A percentile compares a stretch with the other conserved stretches of the same genome.
Conservation (phyloP, 2,329 filamentous ascomycete genomes). For the Cercospora sp. region DNA sequence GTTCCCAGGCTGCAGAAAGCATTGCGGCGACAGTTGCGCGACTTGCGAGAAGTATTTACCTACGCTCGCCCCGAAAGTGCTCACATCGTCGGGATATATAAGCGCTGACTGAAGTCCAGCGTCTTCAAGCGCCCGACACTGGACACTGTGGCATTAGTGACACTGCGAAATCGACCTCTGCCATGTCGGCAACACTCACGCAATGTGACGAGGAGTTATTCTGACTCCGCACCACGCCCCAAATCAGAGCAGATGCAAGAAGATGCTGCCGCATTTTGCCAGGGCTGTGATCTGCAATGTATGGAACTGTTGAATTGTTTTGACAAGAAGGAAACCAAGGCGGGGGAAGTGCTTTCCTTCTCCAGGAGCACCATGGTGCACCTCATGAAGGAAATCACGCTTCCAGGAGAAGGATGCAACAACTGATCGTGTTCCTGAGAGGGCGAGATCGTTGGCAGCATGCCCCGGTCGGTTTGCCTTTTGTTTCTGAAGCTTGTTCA, state of each 20-base stretch:
- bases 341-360: background rate
- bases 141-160: background rate
- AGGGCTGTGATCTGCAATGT: background rate
- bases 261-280: background rate
- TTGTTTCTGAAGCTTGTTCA: background rate
- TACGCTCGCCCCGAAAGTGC: constrained; percentile 11
- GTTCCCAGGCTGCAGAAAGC: constrained; percentile 18
- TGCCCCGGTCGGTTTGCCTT: background rate
- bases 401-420: background rate
- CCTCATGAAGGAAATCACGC: background rate
- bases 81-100: background rate
- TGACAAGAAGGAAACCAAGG: background rate
- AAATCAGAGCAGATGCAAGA: background rate
- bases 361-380: background rate
- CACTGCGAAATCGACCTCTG: background rate
- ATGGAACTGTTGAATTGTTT: background rate
- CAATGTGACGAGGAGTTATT: background rate
- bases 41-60: constrained; percentile 21
- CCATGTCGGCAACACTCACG: background rate
- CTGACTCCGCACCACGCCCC: background rate
- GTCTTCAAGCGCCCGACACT: constrained; percentile 14
- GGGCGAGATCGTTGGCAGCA: background rate
- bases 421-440: background rate
- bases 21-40: constrained; percentile 17
- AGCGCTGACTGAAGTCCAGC: constrained; percentile 6